These are phyloP conservation scores for Laetiporus sulphureus DNA, from an alignment of 1,284 basidiomycete genomes.

Conservation along the genomic window DNA sequence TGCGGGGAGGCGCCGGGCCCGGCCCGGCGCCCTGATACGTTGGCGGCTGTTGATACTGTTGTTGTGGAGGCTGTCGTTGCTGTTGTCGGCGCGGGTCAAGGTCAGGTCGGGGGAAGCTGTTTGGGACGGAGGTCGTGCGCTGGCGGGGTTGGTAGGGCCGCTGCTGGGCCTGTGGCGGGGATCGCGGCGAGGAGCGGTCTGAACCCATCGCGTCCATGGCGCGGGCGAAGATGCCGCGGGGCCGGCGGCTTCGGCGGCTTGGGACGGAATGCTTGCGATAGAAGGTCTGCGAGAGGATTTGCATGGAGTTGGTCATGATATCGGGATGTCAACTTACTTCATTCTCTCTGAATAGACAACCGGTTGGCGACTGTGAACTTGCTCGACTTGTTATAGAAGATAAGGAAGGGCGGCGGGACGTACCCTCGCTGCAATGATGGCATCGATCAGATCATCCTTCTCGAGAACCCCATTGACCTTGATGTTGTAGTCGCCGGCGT, in stretches of 20 bases:
- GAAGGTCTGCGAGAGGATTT: conserved; percentile 25
- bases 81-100: conserved; percentile 25
- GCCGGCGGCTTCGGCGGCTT: conserved; percentile 34
- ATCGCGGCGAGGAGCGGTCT: conserved; percentile 16
- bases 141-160: conserved; percentile 21
- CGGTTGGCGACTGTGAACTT: conserved; percentile 39
- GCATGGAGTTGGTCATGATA: background rate
- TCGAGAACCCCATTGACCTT: conserved; percentile 55
- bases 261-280: conserved; percentile 68
- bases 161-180: conserved; percentile 13
- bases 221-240: conserved; percentile 50
- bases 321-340: conserved; percentile 36
- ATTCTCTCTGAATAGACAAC: conserved; percentile 46
- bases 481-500: conserved; percentile 65
- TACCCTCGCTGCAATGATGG: conserved; percentile 52
- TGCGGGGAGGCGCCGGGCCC: conserved; percentile 8
- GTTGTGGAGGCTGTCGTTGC: conserved; percentile 5
- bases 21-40: background rate
- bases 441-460: conserved; percentile 70
- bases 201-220: conserved; percentile 30
- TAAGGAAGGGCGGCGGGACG: conserved; percentile 15
- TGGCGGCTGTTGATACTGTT: conserved; percentile 4
- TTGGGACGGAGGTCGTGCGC: conserved; percentile 24
- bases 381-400: background rate
- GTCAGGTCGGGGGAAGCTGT: conserved; percentile 33